Conservation (phyloP, 2,329 filamentous ascomycete genomes). For the Fusarium haematococcum region DNA sequence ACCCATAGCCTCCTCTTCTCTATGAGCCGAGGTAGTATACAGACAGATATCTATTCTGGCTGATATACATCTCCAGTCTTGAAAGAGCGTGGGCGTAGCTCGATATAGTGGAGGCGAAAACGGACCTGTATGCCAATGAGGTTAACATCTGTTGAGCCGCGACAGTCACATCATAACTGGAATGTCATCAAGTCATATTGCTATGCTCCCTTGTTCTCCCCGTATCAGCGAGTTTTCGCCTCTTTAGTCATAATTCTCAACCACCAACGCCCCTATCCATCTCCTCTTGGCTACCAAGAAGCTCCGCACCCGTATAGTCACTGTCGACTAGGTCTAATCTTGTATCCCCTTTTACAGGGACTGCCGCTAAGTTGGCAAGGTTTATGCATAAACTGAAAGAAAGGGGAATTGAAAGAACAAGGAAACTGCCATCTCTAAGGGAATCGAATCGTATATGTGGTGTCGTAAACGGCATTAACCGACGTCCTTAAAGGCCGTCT, state of each 20-base stretch:
- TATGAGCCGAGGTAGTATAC: neutral
- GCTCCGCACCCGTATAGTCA: constrained; percentile 10
- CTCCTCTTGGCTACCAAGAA: constrained; percentile 10
- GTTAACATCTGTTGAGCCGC: neutral
- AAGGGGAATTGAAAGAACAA: constrained; percentile 5
- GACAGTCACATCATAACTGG: neutral
- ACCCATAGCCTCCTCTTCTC: neutral
- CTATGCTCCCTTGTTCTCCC: constrained; percentile 15
- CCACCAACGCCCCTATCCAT: constrained; percentile 34
- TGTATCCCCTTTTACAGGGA: constrained; percentile 5
- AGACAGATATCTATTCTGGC: neutral
- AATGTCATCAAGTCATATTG: constrained; percentile 27
- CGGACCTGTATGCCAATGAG: neutral
- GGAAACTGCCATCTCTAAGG: constrained; percentile 22
- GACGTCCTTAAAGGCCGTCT: constrained; percentile 1
- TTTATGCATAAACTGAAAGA: constrained; percentile 21
- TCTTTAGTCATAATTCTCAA: constrained; percentile 8
- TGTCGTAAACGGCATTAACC: constrained; percentile 34
- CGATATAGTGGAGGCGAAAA: neutral
- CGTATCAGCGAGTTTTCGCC: neutral
- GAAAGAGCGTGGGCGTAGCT: neutral
- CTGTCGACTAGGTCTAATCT: constrained; percentile 21
- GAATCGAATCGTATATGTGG: constrained; percentile 22
- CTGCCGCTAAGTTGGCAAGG: constrained; percentile 4
- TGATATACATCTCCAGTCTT: neutral